Evolutionary conservation across 768 basidiomycete species (phyloP).

Genomic region (Austroboletus festivus): DNA sequence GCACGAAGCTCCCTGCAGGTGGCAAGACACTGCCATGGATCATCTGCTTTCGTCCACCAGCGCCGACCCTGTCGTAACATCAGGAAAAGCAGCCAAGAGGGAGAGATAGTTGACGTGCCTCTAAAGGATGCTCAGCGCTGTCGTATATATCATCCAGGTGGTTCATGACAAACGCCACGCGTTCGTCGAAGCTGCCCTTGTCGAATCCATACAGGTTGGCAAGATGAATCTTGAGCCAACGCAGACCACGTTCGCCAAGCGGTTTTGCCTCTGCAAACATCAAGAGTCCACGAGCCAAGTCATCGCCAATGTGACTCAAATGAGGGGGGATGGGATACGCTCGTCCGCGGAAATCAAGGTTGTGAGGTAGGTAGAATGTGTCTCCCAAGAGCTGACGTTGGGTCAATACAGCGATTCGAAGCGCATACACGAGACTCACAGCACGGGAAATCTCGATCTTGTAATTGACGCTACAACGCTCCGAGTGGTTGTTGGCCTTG

Average conservation of each 20-base stretch:
- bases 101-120: conserved; percentile 44
- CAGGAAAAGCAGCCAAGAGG: neutral
- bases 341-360: conserved; percentile 95
- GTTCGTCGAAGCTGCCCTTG: conserved; percentile 91
- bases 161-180: conserved; percentile 73
- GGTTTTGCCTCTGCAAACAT: conserved; percentile 77
- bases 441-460: conserved; percentile 94
- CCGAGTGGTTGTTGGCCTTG: conserved; percentile 84
- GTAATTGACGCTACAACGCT: conserved; percentile 91
- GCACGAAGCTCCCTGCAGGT: conserved; percentile 85
- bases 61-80: conserved; percentile 49
- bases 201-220: conserved; percentile 93
- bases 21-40: conserved; percentile 97
- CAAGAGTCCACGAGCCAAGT: conserved; percentile 84
- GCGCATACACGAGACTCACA: conserved; percentile 42
- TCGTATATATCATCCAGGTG: conserved; percentile 78
- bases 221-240: conserved; percentile 94
- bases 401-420: neutral
- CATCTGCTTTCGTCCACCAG: conserved; percentile 93
- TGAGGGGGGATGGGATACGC: conserved; percentile 97
- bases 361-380: conserved; percentile 89
- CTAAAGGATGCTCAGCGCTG: conserved; percentile 75
- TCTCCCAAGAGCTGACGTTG: conserved; percentile 74
- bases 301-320: conserved; percentile 93
- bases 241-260: conserved; percentile 78